These are phyloP conservation scores for Micractinium conductrix DNA, from an alignment of 139 green algal genomes.

Conservation along the genomic window DNA sequence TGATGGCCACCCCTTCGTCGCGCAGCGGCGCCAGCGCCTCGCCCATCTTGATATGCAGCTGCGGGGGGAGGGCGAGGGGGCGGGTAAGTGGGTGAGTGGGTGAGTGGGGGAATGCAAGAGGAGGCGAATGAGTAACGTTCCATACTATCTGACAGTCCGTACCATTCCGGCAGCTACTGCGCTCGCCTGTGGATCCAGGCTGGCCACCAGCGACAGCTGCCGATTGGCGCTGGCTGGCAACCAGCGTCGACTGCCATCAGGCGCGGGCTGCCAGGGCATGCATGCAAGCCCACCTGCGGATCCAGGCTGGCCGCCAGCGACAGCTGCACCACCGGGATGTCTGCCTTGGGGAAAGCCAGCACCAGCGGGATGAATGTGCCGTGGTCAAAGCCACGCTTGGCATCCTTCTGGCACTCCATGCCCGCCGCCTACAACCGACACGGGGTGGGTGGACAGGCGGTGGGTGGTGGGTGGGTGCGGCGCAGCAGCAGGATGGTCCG, in stretches of 20 bases:
- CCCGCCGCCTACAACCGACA: conserved; percentile 28
- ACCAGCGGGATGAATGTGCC: conserved; percentile 78
- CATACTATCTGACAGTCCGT: no score
- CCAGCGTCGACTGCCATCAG: no score
- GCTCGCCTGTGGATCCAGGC: conserved; percentile 51
- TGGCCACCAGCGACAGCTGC: conserved; percentile 61
- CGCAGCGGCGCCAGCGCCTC: conserved; percentile 73
- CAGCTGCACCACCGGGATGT: conserved; percentile 74
- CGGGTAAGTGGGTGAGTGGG: no score
- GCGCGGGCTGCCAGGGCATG: no score
- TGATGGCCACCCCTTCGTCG: conserved; percentile 76
- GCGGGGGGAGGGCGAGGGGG: background rate
- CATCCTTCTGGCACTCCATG: conserved; percentile 54
- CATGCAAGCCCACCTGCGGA: conserved; percentile 48
- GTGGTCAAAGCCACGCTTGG: conserved; percentile 72
- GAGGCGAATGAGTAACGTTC: no score
- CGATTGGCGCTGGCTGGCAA: no score
- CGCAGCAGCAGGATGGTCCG: no score
- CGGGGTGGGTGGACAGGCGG: background rate
- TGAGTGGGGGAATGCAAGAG: no score
- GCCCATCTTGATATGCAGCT: conserved; percentile 67
- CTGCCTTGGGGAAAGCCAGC: conserved; percentile 69
- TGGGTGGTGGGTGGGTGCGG: no score
- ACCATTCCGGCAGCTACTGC: no score
- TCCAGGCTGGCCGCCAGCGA: conserved; percentile 55